phyloP scores from a whole-genome alignment of 1,139 yeast species.

The Keqinozyma sinolaborantium region DNA sequence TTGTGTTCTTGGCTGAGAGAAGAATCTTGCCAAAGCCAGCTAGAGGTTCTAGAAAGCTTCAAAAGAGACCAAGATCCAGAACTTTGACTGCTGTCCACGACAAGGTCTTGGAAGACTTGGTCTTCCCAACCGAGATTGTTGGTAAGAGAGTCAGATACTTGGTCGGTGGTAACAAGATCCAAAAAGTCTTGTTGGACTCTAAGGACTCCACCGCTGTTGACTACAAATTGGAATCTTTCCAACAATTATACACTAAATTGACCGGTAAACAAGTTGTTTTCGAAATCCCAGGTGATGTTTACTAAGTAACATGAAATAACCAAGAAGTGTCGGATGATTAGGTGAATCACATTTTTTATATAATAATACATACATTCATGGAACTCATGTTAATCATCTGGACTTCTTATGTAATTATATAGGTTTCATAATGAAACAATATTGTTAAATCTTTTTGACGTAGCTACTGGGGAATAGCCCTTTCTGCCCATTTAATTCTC shows the following conservation, averaged over 20 bases:
- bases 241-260: constrained; percentile 96
- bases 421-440: constrained; percentile 9
- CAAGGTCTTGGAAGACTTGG: constrained; percentile 97
- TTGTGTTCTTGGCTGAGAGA: constrained; percentile 99
- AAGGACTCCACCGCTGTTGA: constrained; percentile 97
- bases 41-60: constrained; percentile 87
- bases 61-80: constrained; percentile 99
- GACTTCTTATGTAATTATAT: constrained; percentile 7
- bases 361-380: not conserved
- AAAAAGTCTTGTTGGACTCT: constrained; percentile 96
- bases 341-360: constrained; percentile 1
- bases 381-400: constrained; percentile 3
- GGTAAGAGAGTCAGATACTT: constrained; percentile 99
- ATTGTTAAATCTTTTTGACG: constrained; percentile 34
- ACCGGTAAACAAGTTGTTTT: constrained; percentile 99
- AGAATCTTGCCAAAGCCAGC: constrained; percentile 98
- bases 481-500: constrained; percentile 66
- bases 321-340: constrained; percentile 1
- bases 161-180: constrained; percentile 98
- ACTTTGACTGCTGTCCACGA: constrained; percentile 98
- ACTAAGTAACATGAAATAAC: constrained; percentile 27
- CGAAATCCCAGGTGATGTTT: constrained; percentile 79
- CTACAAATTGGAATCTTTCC: constrained; percentile 99
- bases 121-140: constrained; percentile 98
- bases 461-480: constrained; percentile 88